Evolutionary conservation across 257 asterid species (phyloP), one percentile per base, ranked within the genome.

Genomic region (Ilex aquifolium): DNA sequence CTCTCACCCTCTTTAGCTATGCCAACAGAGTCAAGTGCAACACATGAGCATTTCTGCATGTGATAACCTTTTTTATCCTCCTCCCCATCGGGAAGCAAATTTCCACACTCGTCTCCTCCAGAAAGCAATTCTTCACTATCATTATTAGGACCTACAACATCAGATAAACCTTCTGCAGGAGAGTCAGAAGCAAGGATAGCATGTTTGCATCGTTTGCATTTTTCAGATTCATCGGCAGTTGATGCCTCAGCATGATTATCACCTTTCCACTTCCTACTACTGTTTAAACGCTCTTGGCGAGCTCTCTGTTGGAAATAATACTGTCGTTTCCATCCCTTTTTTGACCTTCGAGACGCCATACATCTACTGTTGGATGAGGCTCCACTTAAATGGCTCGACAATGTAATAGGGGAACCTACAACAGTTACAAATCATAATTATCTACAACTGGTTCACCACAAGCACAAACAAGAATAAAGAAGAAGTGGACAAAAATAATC

Each of bases 291-390:
- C 75, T 92, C 96, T 76, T 75, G 88, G 67, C 81, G 85, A 78
- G 85, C 88, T 77, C 81, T 84, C 59, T 82, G 80, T 72, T 76
- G 94, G 82, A 83, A 73, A 77, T 75, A 74, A 71, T 79, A 65
- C 30, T 85, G 80, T 40, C 95, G 82, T 69, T 90, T 92, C 95
- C 97, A 83, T 53, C 89, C 89, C 75, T 84, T 77, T 39, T 84
- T 77, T 32, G 88, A 77, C 72, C 85, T 89, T 76, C 82, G 75
- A 17, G 94, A 85, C 55, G 87, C 74, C 68, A 78, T 78, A 69
- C 79, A 76, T 74, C 85, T 83, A 80, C 75, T 81, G 76, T 65
- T 84, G 11, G 89, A 61, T 44, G 81, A 76, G 32, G 69, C 69
- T 57, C 76, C 92, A 69, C 72, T 77, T 51, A 69, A 70, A 61